Conservation (phyloP, 805 yeast genomes). For the Lachancea mirantina region DNA sequence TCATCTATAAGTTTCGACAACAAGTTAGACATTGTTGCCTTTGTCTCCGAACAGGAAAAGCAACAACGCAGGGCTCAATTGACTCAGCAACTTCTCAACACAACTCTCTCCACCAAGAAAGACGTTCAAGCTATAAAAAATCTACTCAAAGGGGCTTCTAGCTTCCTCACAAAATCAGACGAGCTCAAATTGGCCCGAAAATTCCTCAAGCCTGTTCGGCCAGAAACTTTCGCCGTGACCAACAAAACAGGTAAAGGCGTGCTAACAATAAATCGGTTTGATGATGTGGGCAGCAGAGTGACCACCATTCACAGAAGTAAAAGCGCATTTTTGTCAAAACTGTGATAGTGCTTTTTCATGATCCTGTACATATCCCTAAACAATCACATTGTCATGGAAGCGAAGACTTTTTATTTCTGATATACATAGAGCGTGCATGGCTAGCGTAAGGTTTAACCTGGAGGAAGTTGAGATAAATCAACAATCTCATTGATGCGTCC, state of each 20-base stretch:
- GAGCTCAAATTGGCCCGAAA: constrained; percentile 38
- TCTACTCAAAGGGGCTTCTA: constrained; percentile 35
- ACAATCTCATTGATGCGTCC: constrained; percentile 53
- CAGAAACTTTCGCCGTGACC: constrained; percentile 40
- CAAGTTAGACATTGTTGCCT: constrained; percentile 17
- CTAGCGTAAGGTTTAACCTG: constrained; percentile 62
- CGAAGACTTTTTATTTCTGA: no score
- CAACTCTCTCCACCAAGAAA: constrained; percentile 13
- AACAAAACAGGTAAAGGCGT: constrained; percentile 42
- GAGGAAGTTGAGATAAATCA: constrained; percentile 87
- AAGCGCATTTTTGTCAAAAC: constrained; percentile 37
- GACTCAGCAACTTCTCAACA: constrained; percentile 15
- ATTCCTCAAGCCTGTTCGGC: constrained; percentile 50
- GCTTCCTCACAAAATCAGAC: constrained; percentile 24
- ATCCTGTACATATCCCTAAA: constrained; percentile 6
- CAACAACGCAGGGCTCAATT: constrained; percentile 22
- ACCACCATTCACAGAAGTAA: constrained; percentile 49
- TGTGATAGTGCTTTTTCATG: constrained; percentile 6
- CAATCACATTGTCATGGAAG: constrained; percentile 1
- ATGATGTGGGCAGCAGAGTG: constrained; percentile 45
- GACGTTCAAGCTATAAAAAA: constrained; percentile 35
- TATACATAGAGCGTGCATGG: no score
- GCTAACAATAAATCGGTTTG: constrained; percentile 50
- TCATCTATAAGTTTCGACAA: constrained; percentile 22
- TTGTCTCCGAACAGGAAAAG: constrained; percentile 30